Base-by-base conservation (phyloP, 2,329 filamentous ascomycete species). In the Venturia effusa region DNA sequence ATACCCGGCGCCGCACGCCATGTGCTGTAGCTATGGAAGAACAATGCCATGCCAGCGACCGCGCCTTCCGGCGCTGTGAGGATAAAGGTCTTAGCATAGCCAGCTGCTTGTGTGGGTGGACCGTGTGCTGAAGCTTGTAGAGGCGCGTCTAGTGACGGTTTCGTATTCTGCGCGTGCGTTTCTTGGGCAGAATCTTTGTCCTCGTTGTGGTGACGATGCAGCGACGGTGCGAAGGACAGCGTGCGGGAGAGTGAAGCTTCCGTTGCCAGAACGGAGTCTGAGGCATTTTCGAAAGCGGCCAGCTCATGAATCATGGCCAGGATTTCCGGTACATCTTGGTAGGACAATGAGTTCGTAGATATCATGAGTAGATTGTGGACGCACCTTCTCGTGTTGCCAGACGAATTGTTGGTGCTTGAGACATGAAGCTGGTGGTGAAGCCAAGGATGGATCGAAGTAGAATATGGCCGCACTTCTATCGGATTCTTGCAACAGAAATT, bases 11-110 rank as follows among this genome's bases (percentile, higher is more conserved):
- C 84, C n/a, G 89, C 45, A 27, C 89, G 84, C 94, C 94, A 97
- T 0, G 93, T 97, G 71, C 87, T 91, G 77, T 96, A 97, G 77
- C 93, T 97, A 81, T 93, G 92, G 75, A 96, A 97, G 78, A 92
- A 97, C 48, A 97, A 77, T 1, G 92, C 92, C 83, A 97, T 90
- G 59, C 88, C 91, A 0, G 85, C 89, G 74, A 84, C 72, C 39
- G 74, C 70, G 54, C 70, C 72, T 37, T 73, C 71, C 24, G 80
- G 77, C 1, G 74, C 73, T 68, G 81, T 80, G 63, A 93, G 76
- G 11, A 95, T 76, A 40, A 95, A 80, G 61, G 90, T 93, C 66
- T 90, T 88, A 22, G 92, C 89, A 37, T 88, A 90, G 61, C 83
- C 86, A 7, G 82, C 75, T 68, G 74, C 74, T 84, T 84, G 17